These are phyloP conservation scores for Candolleomyces efflorescens DNA, from an alignment of 768 basidiomycete genomes.

Conservation along the genomic window DNA sequence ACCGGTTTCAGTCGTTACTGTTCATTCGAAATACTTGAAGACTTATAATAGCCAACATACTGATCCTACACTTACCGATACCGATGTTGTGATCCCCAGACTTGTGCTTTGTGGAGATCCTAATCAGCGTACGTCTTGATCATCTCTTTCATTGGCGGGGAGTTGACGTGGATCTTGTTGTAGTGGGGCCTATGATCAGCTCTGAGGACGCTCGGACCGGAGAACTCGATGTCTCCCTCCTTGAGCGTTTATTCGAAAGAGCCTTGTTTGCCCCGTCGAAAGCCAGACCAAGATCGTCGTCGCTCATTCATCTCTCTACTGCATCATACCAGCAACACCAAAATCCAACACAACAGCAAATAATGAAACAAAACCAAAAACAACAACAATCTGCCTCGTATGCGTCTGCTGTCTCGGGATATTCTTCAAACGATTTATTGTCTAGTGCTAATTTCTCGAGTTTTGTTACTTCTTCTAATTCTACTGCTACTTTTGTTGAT, in stretches of 20 bases:
- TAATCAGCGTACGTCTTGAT: constrained; percentile 37
- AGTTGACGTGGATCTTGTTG: neutral
- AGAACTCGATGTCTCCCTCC: constrained; percentile 45
- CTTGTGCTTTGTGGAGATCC: constrained; percentile 49
- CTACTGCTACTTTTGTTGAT: constrained; percentile 5
- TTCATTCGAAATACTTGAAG: constrained; percentile 10
- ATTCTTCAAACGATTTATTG: neutral
- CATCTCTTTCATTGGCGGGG: neutral
- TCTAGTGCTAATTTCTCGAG: neutral
- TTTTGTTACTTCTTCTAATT: neutral
- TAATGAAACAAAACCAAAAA: neutral
- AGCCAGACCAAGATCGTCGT: neutral
- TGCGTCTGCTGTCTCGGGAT: neutral
- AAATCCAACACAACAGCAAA: neutral
- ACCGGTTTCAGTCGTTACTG: constrained; percentile 44
- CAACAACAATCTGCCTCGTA: neutral
- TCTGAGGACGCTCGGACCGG: constrained; percentile 39
- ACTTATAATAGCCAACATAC: constrained; percentile 4
- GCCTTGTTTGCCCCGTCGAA: constrained; percentile 29
- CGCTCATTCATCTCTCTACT: too few relatives aligned
- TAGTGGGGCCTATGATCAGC: constrained; percentile 46
- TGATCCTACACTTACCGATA: neutral
- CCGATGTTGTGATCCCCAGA: constrained; percentile 30
- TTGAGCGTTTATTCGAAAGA: constrained; percentile 44
- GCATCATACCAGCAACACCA: too few relatives aligned